phyloP scores from a whole-genome alignment of 768 basidiomycete genomes.

The Hericium erinaceus region DNA sequence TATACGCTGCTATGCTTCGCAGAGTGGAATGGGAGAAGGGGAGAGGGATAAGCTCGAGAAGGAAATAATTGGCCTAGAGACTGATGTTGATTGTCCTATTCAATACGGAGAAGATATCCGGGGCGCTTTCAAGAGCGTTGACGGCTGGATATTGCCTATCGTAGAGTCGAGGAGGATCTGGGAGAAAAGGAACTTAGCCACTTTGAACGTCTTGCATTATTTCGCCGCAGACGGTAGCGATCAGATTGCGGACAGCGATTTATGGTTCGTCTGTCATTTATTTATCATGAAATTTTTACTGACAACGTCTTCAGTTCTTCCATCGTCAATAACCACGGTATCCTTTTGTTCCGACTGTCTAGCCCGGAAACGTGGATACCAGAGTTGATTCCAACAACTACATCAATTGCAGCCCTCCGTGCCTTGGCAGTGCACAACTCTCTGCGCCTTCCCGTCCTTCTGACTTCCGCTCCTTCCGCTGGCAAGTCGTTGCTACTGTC shows the following conservation, averaged over 20 bases:
- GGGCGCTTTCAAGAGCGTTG: slow-evolving; percentile 36
- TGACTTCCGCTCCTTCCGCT: slow-evolving; percentile 80
- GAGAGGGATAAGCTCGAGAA: slow-evolving; percentile 61
- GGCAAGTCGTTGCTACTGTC: slow-evolving; percentile 79
- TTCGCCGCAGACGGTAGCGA: slow-evolving; percentile 33
- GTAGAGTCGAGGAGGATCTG: slow-evolving; percentile 56
- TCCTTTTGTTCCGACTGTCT: slow-evolving; percentile 48
- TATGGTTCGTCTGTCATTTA: slow-evolving; percentile 38
- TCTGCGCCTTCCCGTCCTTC: slow-evolving; percentile 63
- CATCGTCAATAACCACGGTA: slow-evolving; percentile 53
- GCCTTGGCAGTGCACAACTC: slow-evolving; percentile 56
- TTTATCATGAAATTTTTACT: slow-evolving; percentile 7
- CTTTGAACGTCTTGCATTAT: slow-evolving; percentile 33
- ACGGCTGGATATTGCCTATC: slow-evolving; percentile 79
- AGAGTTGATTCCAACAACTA: slow-evolving; percentile 53
- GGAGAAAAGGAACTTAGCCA: slow-evolving; percentile 38
- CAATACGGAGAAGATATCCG: slow-evolving; percentile 42
- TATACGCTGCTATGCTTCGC: slow-evolving; percentile 68
- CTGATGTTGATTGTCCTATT: slow-evolving; percentile 54
- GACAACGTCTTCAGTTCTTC: slow-evolving; percentile 35
- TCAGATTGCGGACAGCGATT: slow-evolving; percentile 34
- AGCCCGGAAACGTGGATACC: slow-evolving; percentile 18
- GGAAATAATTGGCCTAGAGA: slow-evolving; percentile 48
- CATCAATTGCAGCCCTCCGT: slow-evolving; percentile 49
- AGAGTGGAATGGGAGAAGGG: slow-evolving; percentile 69